A percentile compares a stretch with the other conserved stretches of the same genome.
Evolutionary conservation across 495 filamentous ascomycete genomes (phyloP).

Genomic region (Thozetella sp.): DNA sequence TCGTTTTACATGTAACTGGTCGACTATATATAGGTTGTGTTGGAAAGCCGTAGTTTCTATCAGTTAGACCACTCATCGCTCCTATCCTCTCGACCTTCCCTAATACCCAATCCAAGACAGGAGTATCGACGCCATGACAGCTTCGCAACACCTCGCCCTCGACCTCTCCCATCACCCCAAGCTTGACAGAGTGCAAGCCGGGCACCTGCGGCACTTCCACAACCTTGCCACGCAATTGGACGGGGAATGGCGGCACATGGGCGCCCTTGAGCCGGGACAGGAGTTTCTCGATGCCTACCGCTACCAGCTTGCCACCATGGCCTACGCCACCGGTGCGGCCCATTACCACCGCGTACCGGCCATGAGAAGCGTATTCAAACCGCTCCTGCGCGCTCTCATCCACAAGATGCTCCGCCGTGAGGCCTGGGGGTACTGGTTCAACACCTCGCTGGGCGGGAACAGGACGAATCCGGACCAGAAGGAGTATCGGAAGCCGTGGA

Average conservation of each 20-base stretch:
- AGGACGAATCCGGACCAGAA: slow-evolving; percentile 28
- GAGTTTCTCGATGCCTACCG: slow-evolving; percentile 36
- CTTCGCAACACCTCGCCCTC: not conserved
- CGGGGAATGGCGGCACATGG: slow-evolving; percentile 38
- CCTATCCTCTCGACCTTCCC: too few species aligned
- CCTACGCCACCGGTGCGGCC: slow-evolving; percentile 25
- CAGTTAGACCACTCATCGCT: too few species aligned
- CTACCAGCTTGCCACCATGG: slow-evolving; percentile 39
- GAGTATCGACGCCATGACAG: not conserved
- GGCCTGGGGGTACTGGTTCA: slow-evolving; percentile 41
- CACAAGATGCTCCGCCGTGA: slow-evolving; percentile 35
- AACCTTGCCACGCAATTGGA: slow-evolving; percentile 30
- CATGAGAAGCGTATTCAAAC: slow-evolving; percentile 22
- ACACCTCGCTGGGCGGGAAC: slow-evolving; percentile 26
- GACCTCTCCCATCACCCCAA: slow-evolving; percentile 9
- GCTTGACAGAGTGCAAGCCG: slow-evolving; percentile 18
- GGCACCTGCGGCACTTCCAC: slow-evolving; percentile 40
- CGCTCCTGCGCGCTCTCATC: slow-evolving; percentile 22
- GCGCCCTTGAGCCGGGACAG: slow-evolving; percentile 29
- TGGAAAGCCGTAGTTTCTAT: too few species aligned
- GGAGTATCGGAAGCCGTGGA: slow-evolving; percentile 37
- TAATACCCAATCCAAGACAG: not conserved
- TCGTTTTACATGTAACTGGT: too few species aligned
- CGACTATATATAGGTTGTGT: too few species aligned
- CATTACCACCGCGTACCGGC: slow-evolving; percentile 35